A percentile compares a stretch with the other conserved stretches of the same genome.
Evolutionary conservation across 192 early-diverging fungal species (phyloP).

Genomic region (Haplosporangium gracile): DNA sequence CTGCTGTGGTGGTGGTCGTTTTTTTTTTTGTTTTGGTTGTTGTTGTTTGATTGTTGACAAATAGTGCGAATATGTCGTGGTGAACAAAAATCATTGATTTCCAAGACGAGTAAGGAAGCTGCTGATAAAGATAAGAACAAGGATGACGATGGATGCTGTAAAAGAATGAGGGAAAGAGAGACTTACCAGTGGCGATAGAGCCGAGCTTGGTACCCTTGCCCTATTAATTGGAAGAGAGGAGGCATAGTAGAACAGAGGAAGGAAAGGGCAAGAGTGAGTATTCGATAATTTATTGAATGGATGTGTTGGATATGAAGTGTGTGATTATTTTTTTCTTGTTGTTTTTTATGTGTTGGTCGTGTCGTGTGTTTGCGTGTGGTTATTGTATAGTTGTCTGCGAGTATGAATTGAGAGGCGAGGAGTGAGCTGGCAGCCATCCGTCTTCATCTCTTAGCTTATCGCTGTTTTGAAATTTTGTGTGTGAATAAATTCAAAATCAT

Average conservation of each 20-base stretch:
- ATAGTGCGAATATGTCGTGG: background rate
- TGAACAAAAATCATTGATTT: background rate
- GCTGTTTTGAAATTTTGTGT: background rate
- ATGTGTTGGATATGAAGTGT: background rate
- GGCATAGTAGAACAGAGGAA: background rate
- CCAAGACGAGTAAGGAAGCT: background rate
- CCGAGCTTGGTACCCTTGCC: conserved; percentile 51
- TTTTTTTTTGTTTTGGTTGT: background rate
- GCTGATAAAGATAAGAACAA: background rate
- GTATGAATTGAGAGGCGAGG: background rate
- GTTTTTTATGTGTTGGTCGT: background rate
- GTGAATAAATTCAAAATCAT: background rate
- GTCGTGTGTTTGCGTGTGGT: background rate
- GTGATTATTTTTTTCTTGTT: background rate
- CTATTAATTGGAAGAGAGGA: conserved; percentile 1
- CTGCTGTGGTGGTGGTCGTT: background rate
- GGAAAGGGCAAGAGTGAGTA: background rate
- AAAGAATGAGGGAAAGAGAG: background rate
- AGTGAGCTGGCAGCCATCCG: background rate
- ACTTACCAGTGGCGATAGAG: conserved; percentile 44
- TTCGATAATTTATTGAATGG: background rate
- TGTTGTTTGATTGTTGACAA: background rate
- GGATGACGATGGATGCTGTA: background rate
- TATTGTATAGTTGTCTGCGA: background rate
- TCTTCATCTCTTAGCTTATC: no score